Evolutionary conservation across 352 stramenopile species (phyloP), one percentile per base, ranked within the genome.

Genomic region (Phytopythium mirpurense): DNA sequence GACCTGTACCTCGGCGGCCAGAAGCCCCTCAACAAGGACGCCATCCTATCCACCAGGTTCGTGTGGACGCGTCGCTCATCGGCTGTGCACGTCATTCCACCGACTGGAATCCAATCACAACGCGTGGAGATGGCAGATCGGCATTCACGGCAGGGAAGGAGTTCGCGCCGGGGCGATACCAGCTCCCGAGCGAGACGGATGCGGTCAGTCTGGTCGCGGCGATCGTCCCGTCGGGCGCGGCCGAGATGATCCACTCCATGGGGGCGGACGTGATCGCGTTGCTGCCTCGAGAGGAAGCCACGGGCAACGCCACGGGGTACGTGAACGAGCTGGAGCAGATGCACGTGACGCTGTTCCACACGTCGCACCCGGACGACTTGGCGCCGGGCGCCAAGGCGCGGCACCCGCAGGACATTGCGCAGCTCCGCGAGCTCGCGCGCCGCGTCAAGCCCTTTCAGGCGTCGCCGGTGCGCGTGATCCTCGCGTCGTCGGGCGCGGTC

Each of bases 321-420:
- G 71, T 88, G 34, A 89, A 85, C 53, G 71, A 68, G 11, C 63
- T 68, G 15, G 74, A 83, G 5, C 70, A 83, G 29, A 88, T 91
- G 80, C 80, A 91, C 62, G 60, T 91, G 57, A 91, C 80, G 52
- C 60, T 91, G 10, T 89, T 88, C 58, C 80, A 91, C 64, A 88
- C 80, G 43, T 91, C 80, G 14, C 78, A 88, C 44, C 80, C 80
- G 6, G 65, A 74, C 26, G 77, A 85, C 15, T 51, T 88, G 34
- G 58, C 78, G 3, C 73, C 77, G 0, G 51, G 70, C 29, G 70
- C 73, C 15, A 74, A 57, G 36, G 31, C 56, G 5, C 74, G 69
- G 2, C 65, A 69, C 36, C 27, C 47, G 7, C 46, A 74, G 40
- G 74, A 89, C 53, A 68, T 88, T 47, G 60, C 37, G 9, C 70